These are phyloP conservation scores for Plasmodium sp. DNA, from an alignment of 169 alveolate genomes.

Conservation along the genomic window DNA sequence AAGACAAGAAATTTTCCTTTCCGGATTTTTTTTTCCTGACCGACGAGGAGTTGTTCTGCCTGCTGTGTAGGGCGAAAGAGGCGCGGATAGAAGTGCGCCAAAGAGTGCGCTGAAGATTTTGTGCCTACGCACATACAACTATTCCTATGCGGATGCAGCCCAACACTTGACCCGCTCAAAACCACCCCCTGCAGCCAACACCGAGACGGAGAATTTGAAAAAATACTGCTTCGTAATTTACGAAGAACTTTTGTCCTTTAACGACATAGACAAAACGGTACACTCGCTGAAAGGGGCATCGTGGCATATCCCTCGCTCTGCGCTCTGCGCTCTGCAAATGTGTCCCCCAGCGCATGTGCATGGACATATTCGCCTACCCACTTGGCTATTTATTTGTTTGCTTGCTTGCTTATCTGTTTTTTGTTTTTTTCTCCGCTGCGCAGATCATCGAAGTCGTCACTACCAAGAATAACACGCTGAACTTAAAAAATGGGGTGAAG, in stretches of 20 bases:
- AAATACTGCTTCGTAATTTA: conserved; percentile 66
- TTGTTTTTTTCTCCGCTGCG: not conserved
- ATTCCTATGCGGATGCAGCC: not conserved
- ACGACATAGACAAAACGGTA: conserved; percentile 69
- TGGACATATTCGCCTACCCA: not conserved
- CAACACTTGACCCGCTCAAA: not conserved
- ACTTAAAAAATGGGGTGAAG: conserved; percentile 54
- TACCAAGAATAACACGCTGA: conserved; percentile 25
- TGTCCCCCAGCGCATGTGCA: not conserved
- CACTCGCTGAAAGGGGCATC: not conserved
- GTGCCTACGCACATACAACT: not conserved
- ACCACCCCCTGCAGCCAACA: conserved; percentile 12
- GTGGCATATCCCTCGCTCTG: not conserved
- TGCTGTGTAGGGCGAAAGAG: conserved; percentile 16
- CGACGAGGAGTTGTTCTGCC: conserved; percentile 49
- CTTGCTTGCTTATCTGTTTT: no score
- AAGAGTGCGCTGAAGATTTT: not conserved
- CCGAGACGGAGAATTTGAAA: conserved; percentile 42
- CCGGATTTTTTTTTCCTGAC: conserved; percentile 67
- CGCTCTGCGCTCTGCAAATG: not conserved
- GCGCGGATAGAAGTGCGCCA: not conserved
- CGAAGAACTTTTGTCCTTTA: conserved; percentile 56
- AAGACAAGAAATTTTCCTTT: conserved; percentile 58
- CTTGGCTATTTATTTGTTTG: not conserved
- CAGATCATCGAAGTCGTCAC: conserved; percentile 71